phyloP scores from a whole-genome alignment of 163 green algal genomes.

The Coccomyxa subellipsoidea region DNA sequence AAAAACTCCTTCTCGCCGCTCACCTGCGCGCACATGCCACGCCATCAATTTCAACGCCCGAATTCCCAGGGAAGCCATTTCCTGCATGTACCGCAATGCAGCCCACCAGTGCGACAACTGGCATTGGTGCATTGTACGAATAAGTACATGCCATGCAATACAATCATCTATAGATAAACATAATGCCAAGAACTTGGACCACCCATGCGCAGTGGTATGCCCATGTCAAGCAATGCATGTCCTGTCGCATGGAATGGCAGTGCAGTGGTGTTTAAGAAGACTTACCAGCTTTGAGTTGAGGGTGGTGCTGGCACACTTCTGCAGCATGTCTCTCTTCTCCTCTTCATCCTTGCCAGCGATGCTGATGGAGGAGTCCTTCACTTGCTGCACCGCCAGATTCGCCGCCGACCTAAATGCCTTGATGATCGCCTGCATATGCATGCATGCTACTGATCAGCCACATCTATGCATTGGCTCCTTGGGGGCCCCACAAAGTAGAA shows the following conservation, averaged over 20 bases:
- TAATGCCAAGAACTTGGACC: too few relatives aligned
- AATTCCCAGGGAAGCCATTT: not conserved
- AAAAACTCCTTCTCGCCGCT: constrained; percentile 98
- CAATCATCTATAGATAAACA: too few relatives aligned
- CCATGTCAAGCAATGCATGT: too few relatives aligned
- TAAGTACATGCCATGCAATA: too few relatives aligned
- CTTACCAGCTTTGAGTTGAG: constrained; percentile 95
- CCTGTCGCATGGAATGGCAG: not conserved
- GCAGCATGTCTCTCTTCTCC: constrained; percentile 64
- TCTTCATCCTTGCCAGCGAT: constrained; percentile 75
- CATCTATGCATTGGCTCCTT: too few relatives aligned
- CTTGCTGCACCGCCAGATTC: constrained; percentile 65
- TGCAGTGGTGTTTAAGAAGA: too few relatives aligned
- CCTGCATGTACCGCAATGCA: not conserved
- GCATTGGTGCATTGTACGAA: too few relatives aligned
- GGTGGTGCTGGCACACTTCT: constrained; percentile 92
- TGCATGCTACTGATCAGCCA: too few relatives aligned
- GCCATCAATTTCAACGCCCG: too few relatives aligned
- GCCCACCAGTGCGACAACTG: too few relatives aligned
- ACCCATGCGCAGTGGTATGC: too few relatives aligned
- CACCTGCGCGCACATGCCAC: constrained; percentile 45
- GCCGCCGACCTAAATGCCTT: constrained; percentile 79
- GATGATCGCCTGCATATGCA: constrained; percentile 72
- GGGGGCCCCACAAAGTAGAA: too few relatives aligned
- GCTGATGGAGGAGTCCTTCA: constrained; percentile 77